Conservation (phyloP, 1,139 yeast species). For the Yamadazyma oceani region DNA sequence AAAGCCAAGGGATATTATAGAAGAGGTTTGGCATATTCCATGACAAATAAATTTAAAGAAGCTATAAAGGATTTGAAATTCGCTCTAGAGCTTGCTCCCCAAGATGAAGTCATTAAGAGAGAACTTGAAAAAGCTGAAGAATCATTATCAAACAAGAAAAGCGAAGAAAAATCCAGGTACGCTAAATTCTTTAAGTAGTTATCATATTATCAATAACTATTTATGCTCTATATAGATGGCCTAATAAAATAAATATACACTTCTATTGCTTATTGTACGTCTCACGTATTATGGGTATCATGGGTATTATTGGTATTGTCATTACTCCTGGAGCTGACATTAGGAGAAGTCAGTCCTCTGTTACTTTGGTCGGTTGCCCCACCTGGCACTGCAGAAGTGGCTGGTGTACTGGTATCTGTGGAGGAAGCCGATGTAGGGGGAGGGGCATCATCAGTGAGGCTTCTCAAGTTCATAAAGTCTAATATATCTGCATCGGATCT, state of each 20-base stretch:
- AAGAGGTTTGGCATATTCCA: conserved; percentile 51
- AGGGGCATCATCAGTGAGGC: conserved; percentile 23
- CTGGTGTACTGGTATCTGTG: neutral
- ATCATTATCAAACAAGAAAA: conserved; percentile 40
- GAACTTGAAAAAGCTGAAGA: conserved; percentile 44
- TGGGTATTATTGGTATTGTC: conserved; percentile 1
- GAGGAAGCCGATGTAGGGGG: conserved; percentile 1
- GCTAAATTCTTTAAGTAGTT: conserved; percentile 51
- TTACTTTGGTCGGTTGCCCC: too few relatives aligned
- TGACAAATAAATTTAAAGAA: conserved; percentile 45
- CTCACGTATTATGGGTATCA: too few relatives aligned
- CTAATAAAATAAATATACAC: conserved; percentile 8
- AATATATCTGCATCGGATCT: conserved; percentile 19
- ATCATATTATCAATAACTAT: neutral
- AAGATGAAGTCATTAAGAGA: conserved; percentile 48
- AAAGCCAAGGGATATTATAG: conserved; percentile 64
- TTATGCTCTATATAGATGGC: neutral
- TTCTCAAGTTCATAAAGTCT: conserved; percentile 28
- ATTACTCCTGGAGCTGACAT: too few relatives aligned
- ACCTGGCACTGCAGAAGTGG: too few relatives aligned
- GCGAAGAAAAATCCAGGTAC: conserved; percentile 51
- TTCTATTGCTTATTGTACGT: too few relatives aligned
- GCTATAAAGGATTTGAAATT: conserved; percentile 47
- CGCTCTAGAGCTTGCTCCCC: conserved; percentile 47
- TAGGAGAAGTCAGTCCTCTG: too few relatives aligned